Percentiles rank a stretch among this genome's conserved stretches.
Conservation (phyloP, 176 grass and related monocot genomes). For the Ensete ventricosum region DNA sequence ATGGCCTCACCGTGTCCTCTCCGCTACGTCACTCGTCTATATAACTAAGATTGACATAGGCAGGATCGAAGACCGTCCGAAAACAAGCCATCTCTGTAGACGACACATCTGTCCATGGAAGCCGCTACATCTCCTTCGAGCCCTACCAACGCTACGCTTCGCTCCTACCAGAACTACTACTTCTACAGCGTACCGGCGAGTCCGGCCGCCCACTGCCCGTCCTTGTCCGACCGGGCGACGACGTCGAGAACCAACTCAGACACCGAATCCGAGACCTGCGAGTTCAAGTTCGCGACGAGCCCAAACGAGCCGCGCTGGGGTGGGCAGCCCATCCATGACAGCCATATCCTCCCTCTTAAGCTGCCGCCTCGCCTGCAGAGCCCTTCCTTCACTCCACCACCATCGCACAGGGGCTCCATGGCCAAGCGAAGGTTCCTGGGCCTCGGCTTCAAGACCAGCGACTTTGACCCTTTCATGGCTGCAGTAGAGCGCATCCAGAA, state of each 20-base stretch:
- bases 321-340: neutral
- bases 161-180: neutral
- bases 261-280: neutral
- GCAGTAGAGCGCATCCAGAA: neutral
- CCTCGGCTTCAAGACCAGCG: neutral
- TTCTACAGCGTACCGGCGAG: neutral
- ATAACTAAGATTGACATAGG: neutral
- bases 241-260: no score
- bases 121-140: neutral
- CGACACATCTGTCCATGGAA: neutral
- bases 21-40: neutral
- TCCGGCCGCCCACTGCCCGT: neutral
- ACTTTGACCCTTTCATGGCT: neutral
- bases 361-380: neutral
- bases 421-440: neutral
- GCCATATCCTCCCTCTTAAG: neutral
- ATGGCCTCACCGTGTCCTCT: neutral
- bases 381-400: neutral
- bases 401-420: neutral
- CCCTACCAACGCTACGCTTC: neutral
- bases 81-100: neutral
- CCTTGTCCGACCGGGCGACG: neutral
- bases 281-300: neutral
- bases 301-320: no score
- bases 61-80: neutral